Conservation (phyloP, 2,329 filamentous ascomycete species). For the Bipolaris victoriae region DNA sequence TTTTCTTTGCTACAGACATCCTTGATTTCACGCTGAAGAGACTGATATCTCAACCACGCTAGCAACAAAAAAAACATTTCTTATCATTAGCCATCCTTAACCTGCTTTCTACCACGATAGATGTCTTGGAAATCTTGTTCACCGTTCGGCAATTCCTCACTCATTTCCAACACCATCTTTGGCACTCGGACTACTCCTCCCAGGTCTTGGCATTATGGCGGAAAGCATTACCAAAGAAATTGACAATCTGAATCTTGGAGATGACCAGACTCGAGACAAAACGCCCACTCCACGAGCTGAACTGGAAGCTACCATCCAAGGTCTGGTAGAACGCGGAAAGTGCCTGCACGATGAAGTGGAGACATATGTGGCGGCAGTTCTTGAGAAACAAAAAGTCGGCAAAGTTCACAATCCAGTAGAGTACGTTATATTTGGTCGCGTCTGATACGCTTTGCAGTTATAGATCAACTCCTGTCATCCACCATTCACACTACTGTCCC, state of each 20-base stretch:
- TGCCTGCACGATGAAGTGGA: conserved; percentile 51
- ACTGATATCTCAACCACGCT: no score
- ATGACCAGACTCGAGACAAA: conserved; percentile 10
- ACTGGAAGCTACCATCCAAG: conserved; percentile 34
- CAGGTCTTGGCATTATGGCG: conserved; percentile 14
- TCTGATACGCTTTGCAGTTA: neutral
- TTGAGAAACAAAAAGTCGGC: conserved; percentile 37
- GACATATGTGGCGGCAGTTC: conserved; percentile 46
- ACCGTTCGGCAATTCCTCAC: neutral
- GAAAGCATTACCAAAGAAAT: conserved; percentile 21
- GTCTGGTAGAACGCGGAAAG: conserved; percentile 49
- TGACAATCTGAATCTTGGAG: conserved; percentile 17
- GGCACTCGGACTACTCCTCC: neutral
- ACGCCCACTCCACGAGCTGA: conserved; percentile 17
- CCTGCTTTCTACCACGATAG: neutral
- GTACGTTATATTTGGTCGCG: conserved; percentile 18
- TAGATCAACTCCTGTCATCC: neutral
- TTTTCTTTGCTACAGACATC: neutral
- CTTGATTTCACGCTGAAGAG: neutral
- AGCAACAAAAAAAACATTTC: neutral
- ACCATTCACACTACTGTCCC: neutral
- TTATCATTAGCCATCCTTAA: neutral
- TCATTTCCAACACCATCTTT: neutral
- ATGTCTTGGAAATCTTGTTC: neutral
- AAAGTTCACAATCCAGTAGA: conserved; percentile 48